These are phyloP conservation scores for Cutaneotrichosporon daszewskae DNA, from an alignment of 1,284 basidiomycete genomes.

Conservation along the genomic window DNA sequence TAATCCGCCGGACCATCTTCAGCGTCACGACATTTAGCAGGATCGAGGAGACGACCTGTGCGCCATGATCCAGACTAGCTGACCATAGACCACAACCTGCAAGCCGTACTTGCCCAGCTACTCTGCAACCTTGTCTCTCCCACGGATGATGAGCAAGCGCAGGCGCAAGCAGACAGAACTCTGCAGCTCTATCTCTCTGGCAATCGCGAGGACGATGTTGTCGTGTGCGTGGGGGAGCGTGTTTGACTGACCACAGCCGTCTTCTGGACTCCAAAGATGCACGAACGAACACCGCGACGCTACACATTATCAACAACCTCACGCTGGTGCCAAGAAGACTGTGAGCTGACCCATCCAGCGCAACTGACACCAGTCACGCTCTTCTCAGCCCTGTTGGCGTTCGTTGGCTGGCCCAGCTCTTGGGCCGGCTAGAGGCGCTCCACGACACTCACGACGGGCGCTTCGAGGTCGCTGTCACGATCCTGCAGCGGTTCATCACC, in stretches of 20 bases:
- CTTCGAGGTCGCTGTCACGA: slow-evolving; percentile 66
- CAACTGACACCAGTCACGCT: slow-evolving; percentile 2
- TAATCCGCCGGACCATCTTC: slow-evolving; percentile 31
- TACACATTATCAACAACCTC: slow-evolving; percentile 70
- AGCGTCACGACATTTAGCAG: slow-evolving; percentile 34
- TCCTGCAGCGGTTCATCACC: slow-evolving; percentile 48
- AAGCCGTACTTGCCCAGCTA: slow-evolving; percentile 33
- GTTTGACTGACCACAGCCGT: slow-evolving; percentile 53
- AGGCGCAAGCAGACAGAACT: slow-evolving; percentile 14
- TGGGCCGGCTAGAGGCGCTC: slow-evolving; percentile 55
- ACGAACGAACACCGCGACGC: slow-evolving; percentile 57
- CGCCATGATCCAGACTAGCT: not conserved
- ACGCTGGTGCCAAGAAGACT: slow-evolving; percentile 56
- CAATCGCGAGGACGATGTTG: slow-evolving; percentile 50
- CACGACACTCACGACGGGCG: slow-evolving; percentile 60
- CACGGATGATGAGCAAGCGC: slow-evolving; percentile 7
- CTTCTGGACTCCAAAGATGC: slow-evolving; percentile 63
- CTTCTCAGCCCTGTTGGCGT: slow-evolving; percentile 20
- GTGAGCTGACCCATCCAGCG: slow-evolving; percentile 49
- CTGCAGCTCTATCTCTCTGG: slow-evolving; percentile 33
- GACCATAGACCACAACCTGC: slow-evolving; percentile 31
- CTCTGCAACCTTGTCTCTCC: slow-evolving; percentile 44
- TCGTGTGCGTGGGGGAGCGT: slow-evolving; percentile 56
- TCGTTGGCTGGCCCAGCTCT: slow-evolving; percentile 49
- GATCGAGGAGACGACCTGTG: slow-evolving; percentile 39